phyloP scores from a whole-genome alignment of 441 rosid species.

The Gossypium trilobum region DNA sequence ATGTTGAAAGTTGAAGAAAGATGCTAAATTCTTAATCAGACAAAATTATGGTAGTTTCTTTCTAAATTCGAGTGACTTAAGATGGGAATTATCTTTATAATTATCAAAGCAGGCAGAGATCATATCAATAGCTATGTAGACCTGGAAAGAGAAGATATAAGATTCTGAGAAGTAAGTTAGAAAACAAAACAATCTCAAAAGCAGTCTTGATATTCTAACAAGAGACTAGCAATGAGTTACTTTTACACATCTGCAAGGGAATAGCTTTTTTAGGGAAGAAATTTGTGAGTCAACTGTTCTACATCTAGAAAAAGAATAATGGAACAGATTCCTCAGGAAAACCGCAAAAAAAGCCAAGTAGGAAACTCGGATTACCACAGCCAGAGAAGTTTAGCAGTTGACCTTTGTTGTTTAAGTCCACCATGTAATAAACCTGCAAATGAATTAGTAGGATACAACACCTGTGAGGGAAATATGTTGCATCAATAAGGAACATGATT shows the following conservation, averaged over 20 bases:
- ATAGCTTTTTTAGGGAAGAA: neutral
- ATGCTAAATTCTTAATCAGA: neutral
- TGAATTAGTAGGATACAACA: constrained; percentile 7
- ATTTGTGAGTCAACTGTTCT: neutral
- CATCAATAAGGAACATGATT: neutral
- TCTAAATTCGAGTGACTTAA: neutral
- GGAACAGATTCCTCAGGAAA: neutral
- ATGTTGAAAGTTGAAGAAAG: neutral
- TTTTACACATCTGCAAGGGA: neutral
- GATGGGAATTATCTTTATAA: constrained; percentile 1
- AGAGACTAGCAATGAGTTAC: neutral
- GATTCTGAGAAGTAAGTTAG: neutral
- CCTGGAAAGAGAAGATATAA: neutral
- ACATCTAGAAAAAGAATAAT: neutral
- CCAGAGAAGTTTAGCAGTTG: constrained; percentile 75
- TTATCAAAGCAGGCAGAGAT: neutral
- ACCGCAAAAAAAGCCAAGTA: neutral
- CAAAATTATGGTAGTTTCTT: neutral
- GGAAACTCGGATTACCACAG: constrained; percentile 52
- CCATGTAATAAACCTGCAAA: constrained; percentile 82
- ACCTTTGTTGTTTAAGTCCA: constrained; percentile 47
- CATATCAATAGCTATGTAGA: neutral
- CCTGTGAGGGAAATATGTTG: neutral
- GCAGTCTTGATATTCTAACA: neutral
- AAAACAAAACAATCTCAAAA: neutral